Base-by-base conservation (phyloP, 75 land plant genomes). In the Cupressus sempervirens region DNA sequence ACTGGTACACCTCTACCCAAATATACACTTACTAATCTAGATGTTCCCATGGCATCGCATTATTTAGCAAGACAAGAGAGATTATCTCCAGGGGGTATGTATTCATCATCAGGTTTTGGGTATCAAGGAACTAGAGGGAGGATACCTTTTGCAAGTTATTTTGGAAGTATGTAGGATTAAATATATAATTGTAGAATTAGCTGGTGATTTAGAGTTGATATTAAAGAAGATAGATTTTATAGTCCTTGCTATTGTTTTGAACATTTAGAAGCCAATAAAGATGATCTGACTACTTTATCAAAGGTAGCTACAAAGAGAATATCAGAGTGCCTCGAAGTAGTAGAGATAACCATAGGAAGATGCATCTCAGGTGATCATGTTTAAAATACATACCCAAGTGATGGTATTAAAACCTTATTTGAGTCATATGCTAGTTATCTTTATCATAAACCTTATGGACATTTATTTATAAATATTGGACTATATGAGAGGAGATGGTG, bases 51-150 rank as follows among this genome's bases (percentile, higher is more conserved):
- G 15, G 65, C 85, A 26, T 85, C 87, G 23, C 87, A 67, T 58
- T 94, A 94, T 92, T 90, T 86, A 7, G 65, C 86, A 73, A 88
- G 73, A 32, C 73, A 90, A 82, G 95, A 94, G 58, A 82, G 82
- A 35, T 88, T 82, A 53, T 76, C 87, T 26, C 88, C 85, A 83
- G 90, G 87, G 0, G 91, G 92, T 79, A 89, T 89, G 4, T 91
- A 86, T 83, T 67, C 89, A 54, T 87, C 82, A 54, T 90, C 92
- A 83, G 80, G 89, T 74, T 76, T 89, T 84, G 91, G 92, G 41
- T 83, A 30, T 14, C 90, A 91, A 88, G 91, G 93, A 80, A 85
- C 87, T 84, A 84, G 86, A 20, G 82, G 86, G 86, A 92, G 90
- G 84, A 13, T 84, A 30, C 84, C 85, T 3, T 77, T 82, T 86